Evolutionary conservation across 306 rosid species (phyloP).

Genomic region (Echinosophora koreensis): DNA sequence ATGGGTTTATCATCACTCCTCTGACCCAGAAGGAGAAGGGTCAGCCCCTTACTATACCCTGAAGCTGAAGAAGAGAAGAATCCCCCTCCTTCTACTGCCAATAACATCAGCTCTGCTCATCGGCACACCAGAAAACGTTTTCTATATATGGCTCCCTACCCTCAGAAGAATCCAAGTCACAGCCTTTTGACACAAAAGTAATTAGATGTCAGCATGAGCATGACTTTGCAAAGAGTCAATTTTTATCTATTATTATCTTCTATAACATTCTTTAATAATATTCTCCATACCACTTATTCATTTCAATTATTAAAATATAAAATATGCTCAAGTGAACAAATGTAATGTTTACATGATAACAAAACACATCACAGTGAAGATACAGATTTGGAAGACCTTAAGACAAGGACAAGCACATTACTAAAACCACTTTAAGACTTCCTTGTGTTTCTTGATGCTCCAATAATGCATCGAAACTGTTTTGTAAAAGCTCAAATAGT

Average conservation of each 20-base stretch:
- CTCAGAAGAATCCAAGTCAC: conserved; percentile 49
- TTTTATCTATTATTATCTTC: conserved; percentile 10
- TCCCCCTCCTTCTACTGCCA: conserved; percentile 89
- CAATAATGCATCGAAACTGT: conserved; percentile 35
- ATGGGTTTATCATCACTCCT: conserved; percentile 79
- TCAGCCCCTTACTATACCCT: conserved; percentile 82
- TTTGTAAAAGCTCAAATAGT: conserved; percentile 8
- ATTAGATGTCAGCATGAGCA: conserved; percentile 23
- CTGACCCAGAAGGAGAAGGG: conserved; percentile 85
- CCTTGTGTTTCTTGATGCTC: conserved; percentile 26
- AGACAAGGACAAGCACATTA: conserved; percentile 23
- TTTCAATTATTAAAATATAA: conserved; percentile 7
- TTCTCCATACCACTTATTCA: conserved; percentile 26
- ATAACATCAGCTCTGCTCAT: conserved; percentile 87
- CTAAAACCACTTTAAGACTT: conserved; percentile 36
- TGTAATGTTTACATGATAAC: not conserved
- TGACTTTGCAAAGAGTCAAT: conserved; percentile 1
- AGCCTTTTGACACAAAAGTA: conserved; percentile 42
- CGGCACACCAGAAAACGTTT: conserved; percentile 52
- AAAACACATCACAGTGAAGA: conserved; percentile 33
- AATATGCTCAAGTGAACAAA: conserved; percentile 22
- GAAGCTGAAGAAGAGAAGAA: conserved; percentile 91
- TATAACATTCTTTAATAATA: conserved; percentile 10
- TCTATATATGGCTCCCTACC: conserved; percentile 47
- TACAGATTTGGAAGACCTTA: conserved; percentile 14